phyloP scores from a whole-genome alignment of 129 eudicot species.

The Scalesia atractyloides region DNA sequence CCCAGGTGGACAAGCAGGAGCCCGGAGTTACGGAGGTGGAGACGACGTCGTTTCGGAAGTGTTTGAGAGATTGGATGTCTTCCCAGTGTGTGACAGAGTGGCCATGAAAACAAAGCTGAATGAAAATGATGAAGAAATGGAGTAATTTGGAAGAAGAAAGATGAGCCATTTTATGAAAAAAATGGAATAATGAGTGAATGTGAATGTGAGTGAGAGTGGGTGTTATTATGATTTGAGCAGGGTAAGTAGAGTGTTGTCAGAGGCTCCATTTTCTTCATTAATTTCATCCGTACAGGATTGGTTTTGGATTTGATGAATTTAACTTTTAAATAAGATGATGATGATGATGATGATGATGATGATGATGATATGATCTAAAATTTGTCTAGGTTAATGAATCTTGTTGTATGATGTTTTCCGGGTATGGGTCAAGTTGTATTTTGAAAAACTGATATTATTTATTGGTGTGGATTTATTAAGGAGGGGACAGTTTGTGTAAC shows the following conservation, averaged over 20 bases:
- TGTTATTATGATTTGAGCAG: slow-evolving; percentile 7
- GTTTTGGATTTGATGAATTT: too few relatives aligned
- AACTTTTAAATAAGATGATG: too few relatives aligned
- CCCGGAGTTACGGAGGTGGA: slow-evolving; percentile 54
- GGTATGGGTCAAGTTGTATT: too few relatives aligned
- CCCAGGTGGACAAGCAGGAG: slow-evolving; percentile 87
- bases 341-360: too few relatives aligned
- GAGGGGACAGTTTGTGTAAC: too few relatives aligned
- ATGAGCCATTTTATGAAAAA: slow-evolving; percentile 1
- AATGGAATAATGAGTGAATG: neutral
- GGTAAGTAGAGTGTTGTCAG: slow-evolving; percentile 6
- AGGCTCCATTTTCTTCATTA: neutral
- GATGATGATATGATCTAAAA: too few relatives aligned
- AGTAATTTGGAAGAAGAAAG: neutral
- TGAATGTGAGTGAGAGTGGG: slow-evolving; percentile 10
- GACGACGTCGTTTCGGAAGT: slow-evolving; percentile 46
- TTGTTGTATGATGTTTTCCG: too few relatives aligned
- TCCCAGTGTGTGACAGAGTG: slow-evolving; percentile 58
- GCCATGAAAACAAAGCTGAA: slow-evolving; percentile 22
- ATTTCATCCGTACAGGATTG: neutral
- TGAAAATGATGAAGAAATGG: neutral
- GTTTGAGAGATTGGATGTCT: slow-evolving; percentile 60
- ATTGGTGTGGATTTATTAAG: too few relatives aligned
- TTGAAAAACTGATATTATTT: too few relatives aligned
- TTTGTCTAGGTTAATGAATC: too few relatives aligned